phyloP scores from a whole-genome alignment of 1,284 basidiomycete genomes.

The Trichosporon sp. region DNA sequence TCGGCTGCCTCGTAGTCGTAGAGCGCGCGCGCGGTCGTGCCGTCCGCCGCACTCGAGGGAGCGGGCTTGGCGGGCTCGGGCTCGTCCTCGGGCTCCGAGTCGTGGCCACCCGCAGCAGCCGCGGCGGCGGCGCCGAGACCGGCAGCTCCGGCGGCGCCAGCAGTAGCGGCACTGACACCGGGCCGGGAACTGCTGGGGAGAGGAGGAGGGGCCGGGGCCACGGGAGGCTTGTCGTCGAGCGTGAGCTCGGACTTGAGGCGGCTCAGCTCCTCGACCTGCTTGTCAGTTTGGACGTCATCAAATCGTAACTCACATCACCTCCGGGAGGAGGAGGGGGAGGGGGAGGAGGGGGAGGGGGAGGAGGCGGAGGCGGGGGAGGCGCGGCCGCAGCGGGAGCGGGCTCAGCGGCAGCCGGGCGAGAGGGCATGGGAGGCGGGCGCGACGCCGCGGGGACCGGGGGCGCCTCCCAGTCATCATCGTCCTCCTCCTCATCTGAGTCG shows the following conservation, averaged over 20 bases:
- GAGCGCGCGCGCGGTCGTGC: conserved; percentile 61
- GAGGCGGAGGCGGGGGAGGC: conserved; percentile 36
- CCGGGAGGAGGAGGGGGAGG: conserved; percentile 51
- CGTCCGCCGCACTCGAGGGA: conserved; percentile 27
- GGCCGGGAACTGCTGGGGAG: conserved; percentile 42
- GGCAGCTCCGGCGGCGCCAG: neutral
- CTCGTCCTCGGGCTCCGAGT: conserved; percentile 17
- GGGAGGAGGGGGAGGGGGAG: conserved; percentile 34
- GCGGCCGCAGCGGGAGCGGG: conserved; percentile 28
- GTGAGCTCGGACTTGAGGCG: conserved; percentile 52
- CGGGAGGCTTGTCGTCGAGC: conserved; percentile 44
- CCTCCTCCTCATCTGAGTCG: conserved; percentile 45
- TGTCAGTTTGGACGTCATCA: conserved; percentile 24
- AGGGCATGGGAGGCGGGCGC: conserved; percentile 35
- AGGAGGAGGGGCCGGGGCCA: conserved; percentile 46
- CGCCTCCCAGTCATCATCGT: conserved; percentile 46
- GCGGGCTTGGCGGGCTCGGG: neutral
- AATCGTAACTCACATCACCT: conserved; percentile 48
- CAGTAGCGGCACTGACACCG: conserved; percentile 20
- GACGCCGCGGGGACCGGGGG: conserved; percentile 39
- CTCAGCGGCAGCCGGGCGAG: conserved; percentile 21
- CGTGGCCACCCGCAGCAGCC: neutral
- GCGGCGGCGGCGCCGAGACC: conserved; percentile 21
- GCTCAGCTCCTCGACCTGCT: conserved; percentile 49
- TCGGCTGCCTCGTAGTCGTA: conserved; percentile 73